These are phyloP conservation scores for Flaveria trinervia DNA, from an alignment of 129 eudicot genomes.

Conservation along the genomic window DNA sequence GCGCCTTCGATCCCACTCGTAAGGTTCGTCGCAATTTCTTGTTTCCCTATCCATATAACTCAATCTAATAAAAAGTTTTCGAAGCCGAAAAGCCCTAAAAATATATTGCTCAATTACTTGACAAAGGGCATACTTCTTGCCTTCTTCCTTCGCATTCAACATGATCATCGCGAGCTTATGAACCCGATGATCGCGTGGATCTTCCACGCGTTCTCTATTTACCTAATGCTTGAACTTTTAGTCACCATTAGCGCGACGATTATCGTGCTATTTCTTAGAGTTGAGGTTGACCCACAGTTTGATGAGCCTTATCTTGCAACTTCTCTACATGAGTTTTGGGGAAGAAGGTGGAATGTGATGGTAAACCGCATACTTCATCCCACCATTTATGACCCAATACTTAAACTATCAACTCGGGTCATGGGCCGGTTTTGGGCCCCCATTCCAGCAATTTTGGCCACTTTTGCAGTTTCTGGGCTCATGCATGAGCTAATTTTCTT, in stretches of 20 bases:
- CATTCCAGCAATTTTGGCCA: slow-evolving; percentile 49
- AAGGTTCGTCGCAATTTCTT: slow-evolving; percentile 30
- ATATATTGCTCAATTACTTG: slow-evolving; percentile 27
- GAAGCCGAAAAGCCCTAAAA: slow-evolving; percentile 9
- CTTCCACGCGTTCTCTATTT: slow-evolving; percentile 38
- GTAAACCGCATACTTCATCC: slow-evolving; percentile 61
- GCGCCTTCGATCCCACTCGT: slow-evolving; percentile 23
- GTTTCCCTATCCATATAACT: slow-evolving; percentile 26
- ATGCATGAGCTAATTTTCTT: slow-evolving; percentile 71
- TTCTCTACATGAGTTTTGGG: slow-evolving; percentile 90
- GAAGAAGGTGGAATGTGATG: slow-evolving; percentile 85
- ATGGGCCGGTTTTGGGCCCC: slow-evolving; percentile 59
- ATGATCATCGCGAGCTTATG: slow-evolving; percentile 23
- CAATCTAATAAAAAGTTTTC: slow-evolving; percentile 16
- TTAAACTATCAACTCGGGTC: slow-evolving; percentile 18
- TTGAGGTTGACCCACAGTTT: slow-evolving; percentile 71
- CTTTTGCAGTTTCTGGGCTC: slow-evolving; percentile 63
- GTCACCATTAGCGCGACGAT: slow-evolving; percentile 37
- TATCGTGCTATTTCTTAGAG: slow-evolving; percentile 31
- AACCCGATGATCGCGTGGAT: slow-evolving; percentile 44
- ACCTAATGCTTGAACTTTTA: slow-evolving; percentile 49
- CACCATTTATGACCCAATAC: slow-evolving; percentile 55
- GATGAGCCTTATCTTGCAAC: slow-evolving; percentile 74
- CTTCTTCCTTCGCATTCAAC: slow-evolving; percentile 35
- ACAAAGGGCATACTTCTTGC: slow-evolving; percentile 40